Evolutionary conservation across 1,284 basidiomycete genomes (phyloP).

Genomic region (Ceraceosorus guamensis): DNA sequence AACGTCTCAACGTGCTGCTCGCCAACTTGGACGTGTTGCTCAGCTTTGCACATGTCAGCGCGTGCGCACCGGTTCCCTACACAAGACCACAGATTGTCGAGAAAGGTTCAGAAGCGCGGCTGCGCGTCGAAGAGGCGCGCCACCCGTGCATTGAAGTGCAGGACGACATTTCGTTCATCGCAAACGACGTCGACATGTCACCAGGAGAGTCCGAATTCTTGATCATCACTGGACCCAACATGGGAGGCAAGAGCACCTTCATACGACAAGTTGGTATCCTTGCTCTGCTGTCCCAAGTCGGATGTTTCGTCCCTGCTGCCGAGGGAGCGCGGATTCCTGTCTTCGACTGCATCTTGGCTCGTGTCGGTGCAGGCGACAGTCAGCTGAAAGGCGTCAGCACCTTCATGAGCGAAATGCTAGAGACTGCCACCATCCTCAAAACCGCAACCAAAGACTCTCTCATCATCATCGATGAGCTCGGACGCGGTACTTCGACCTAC

Average conservation of each 20-base stretch:
- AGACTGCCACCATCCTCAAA: constrained; percentile 88
- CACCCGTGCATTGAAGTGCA: constrained; percentile 97
- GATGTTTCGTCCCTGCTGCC: constrained; percentile 75
- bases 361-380: constrained; percentile 95
- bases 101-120: constrained; percentile 15
- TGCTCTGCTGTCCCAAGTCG: constrained; percentile 80
- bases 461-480: constrained; percentile 97
- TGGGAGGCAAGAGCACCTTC: constrained; percentile 85
- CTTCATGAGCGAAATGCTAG: constrained; percentile 99
- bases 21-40: constrained; percentile 87
- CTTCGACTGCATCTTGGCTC: constrained; percentile 90
- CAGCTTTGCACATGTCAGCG: constrained; percentile 79
- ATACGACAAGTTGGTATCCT: constrained; percentile 87
- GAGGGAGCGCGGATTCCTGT: constrained; percentile 71
- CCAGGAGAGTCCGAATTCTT: constrained; percentile 72
- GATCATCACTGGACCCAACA: constrained; percentile 80
- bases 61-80: constrained; percentile 77
- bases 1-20: constrained; percentile 75
- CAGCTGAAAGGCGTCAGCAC: constrained; percentile 96
- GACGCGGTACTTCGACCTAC: constrained; percentile 95
- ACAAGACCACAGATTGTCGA: constrained; percentile 61
- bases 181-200: constrained; percentile 86
- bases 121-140: constrained; percentile 51
- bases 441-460: constrained; percentile 83
- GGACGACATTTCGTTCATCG: constrained; percentile 88